Conservation (phyloP, 192 early-diverging fungal genomes). For the Linnemannia exigua region DNA sequence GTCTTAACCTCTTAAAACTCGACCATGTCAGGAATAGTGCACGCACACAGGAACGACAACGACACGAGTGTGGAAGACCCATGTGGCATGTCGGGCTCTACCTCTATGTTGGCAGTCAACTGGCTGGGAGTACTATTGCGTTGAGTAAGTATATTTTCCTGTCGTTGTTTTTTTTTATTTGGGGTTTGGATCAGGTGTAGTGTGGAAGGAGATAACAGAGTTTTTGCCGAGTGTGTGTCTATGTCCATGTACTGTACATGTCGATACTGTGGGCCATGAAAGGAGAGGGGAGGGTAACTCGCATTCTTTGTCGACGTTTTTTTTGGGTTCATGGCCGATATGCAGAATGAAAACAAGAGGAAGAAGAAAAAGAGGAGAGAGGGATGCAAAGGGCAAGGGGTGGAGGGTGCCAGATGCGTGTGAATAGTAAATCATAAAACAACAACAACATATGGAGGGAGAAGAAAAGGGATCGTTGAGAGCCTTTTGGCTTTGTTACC, state of each 20-base stretch:
- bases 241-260: background rate
- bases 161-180: background rate
- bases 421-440: background rate
- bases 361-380: background rate
- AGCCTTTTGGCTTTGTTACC: background rate
- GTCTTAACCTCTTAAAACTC: slow-evolving; percentile 68
- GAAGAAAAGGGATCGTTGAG: background rate
- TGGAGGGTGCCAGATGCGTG: background rate
- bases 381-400: background rate
- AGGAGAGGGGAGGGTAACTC: background rate
- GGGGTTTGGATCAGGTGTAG: background rate
- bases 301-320: background rate
- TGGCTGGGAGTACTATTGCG: slow-evolving; percentile 69
- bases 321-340: background rate
- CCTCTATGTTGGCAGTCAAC: slow-evolving; percentile 66
- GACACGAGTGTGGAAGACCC: slow-evolving; percentile 69
- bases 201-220: background rate
- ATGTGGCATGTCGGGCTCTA: slow-evolving; percentile 73
- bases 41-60: slow-evolving; percentile 50
- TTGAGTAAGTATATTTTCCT: slow-evolving; percentile 68
- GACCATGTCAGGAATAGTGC: slow-evolving; percentile 68
- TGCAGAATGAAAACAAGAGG: background rate
- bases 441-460: background rate
- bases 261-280: background rate
- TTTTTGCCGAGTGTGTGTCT: background rate